These are phyloP conservation scores for Oxyria digyna DNA, from an alignment of 148 eudicot species.

Conservation along the genomic window DNA sequence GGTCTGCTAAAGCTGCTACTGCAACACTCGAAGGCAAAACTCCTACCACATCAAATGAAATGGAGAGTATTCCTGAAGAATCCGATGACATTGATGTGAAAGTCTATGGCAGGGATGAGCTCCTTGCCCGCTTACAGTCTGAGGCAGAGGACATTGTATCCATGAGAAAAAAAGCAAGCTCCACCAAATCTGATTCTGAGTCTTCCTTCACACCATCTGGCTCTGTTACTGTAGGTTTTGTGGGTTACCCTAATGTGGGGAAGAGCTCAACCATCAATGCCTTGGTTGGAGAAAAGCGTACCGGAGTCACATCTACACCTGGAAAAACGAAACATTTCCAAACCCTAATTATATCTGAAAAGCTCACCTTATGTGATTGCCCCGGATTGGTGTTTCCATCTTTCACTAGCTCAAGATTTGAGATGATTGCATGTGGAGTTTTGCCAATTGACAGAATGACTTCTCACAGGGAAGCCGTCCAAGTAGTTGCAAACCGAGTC, in stretches of 20 bases:
- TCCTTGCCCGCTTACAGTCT: conserved; percentile 65
- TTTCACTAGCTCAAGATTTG: conserved; percentile 91
- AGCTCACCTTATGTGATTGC: conserved; percentile 88
- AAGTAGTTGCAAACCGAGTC: conserved; percentile 76
- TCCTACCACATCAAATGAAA: conserved; percentile 15
- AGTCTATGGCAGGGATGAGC: conserved; percentile 69
- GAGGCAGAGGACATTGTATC: conserved; percentile 83
- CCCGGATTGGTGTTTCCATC: conserved; percentile 98
- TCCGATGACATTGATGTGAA: conserved; percentile 44
- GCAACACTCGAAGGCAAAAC: conserved; percentile 70
- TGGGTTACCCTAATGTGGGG: conserved; percentile 96
- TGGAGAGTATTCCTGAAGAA: conserved; percentile 23
- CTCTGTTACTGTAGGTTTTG: conserved; percentile 72
- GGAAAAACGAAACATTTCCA: conserved; percentile 98
- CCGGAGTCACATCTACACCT: conserved; percentile 93
- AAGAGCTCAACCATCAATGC: conserved; percentile 98
- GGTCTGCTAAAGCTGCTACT: conserved; percentile 99
- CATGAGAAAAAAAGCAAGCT: conserved; percentile 24
- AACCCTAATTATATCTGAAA: conserved; percentile 75
- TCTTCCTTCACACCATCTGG: conserved; percentile 16
- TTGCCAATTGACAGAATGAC: conserved; percentile 88
- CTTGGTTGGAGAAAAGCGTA: conserved; percentile 68
- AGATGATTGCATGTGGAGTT: conserved; percentile 98
- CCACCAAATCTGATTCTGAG: conserved; percentile 14
- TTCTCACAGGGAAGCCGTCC: conserved; percentile 83